Percentiles rank a stretch among this genome's conserved stretches.
phyloP scores from a whole-genome alignment of 495 filamentous ascomycete genomes.

The Pseudoneurospora amorphoporcata region DNA sequence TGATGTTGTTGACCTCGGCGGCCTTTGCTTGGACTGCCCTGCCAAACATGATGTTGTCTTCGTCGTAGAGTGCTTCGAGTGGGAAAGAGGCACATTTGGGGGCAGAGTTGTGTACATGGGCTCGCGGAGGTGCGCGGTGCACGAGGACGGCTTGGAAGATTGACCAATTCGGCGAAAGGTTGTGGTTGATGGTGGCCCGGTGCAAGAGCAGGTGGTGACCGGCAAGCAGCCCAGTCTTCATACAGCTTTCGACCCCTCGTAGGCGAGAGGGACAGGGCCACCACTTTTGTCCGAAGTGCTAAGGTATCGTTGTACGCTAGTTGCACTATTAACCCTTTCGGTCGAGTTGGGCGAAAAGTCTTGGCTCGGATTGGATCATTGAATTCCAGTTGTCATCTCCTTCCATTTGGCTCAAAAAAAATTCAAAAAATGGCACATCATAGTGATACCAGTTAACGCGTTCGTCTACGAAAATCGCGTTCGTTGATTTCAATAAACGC shows the following conservation, averaged over 20 bases:
- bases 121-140: neutral
- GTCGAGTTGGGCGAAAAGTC: neutral
- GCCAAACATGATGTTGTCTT: constrained; percentile 13
- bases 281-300: neutral
- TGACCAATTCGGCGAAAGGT: neutral
- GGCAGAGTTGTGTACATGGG: constrained; percentile 6
- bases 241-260: constrained; percentile 11
- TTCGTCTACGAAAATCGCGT: neutral
- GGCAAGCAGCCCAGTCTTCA: constrained; percentile 19
- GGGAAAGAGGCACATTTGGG: neutral
- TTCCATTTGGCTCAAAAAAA: neutral
- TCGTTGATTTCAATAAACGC: neutral
- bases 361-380: neutral
- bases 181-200: constrained; percentile 11
- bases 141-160: constrained; percentile 1
- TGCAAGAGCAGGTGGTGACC: constrained; percentile 15
- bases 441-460: neutral
- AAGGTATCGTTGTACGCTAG: neutral
- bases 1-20: constrained; percentile 6
- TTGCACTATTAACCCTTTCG: neutral
- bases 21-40: constrained; percentile 11
- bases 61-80: neutral
- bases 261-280: neutral
- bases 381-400: neutral
- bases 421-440: neutral